Evolutionary conservation across 352 stramenopile genomes (phyloP), one percentile per base, ranked within the genome.

Genomic region (Phytophthora capsici): DNA sequence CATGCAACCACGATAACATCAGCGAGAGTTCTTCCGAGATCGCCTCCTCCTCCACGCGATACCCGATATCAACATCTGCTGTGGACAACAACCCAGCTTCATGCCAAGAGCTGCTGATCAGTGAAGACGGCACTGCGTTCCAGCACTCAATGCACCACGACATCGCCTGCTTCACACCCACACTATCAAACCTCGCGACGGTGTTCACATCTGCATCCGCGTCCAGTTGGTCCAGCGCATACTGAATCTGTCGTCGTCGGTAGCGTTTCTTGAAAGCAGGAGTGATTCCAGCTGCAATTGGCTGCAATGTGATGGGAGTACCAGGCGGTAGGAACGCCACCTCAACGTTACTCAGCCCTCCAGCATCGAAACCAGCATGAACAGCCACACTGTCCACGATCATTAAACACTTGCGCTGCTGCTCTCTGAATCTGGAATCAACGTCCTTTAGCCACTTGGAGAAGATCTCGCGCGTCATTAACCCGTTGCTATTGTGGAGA

Each of bases 381-480:
- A 75, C 59, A 12, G 40, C 48, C 5, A 40, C 63, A 10, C 47
- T 73, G 44, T 82, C 73, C 14, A 81, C 1, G 7, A 80, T 13
- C 16, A 85, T 46, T 4, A 77, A 30, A 40, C 69, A 72, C 1
- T 63, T 48, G 3, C 73, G 58, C 12, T 67, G 26, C 26, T 75
- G 48, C 20, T 51, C 25, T 10, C 45, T 14, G 52, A 82, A 75
- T 26, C 37, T 58, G 2, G 43, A 14, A 17, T 81, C 57, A 16
- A 85, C 23, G 1, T 66, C 20, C 7, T 52, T 37, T 0, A 85
- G n/a, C 71, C 76, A 79, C 5, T 77, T 47, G 6, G 16, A 46
- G 40, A 82, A 85, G 38, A 80, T 59, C 6, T 51, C 52, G 5
- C 60, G 51, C 17, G 63, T 81, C 60, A 82, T 81, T 37, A 75